Base-by-base conservation (phyloP, 768 basidiomycete species). In the Mycena epipterygia region DNA sequence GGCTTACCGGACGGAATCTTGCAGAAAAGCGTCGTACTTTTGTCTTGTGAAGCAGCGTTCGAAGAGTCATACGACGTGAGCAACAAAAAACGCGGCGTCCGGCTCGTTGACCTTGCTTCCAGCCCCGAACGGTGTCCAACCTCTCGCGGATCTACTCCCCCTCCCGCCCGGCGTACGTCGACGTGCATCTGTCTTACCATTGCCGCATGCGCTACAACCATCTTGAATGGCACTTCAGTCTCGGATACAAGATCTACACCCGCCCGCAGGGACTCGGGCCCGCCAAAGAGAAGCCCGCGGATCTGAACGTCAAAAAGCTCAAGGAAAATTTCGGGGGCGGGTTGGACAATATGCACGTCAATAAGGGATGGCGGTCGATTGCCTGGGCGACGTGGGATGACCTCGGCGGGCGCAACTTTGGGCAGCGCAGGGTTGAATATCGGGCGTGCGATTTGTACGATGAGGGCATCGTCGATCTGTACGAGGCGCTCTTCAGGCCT, bases 381-480 rank as follows among this genome's bases (percentile, higher is more conserved):
- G 55, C 64, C n/a, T 65, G 64, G 64, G 64, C 64, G 64, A 65
- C 64, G 19, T 64, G 63, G 63, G 63, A 55, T 42, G 42, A 64
- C 37, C 39, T 65, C n/a, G 64, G 53, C 5, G 44, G 64, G 5
- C 13, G 42, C 53, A 65, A 65, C 55, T 46, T 16, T 27, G 64
- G 53, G 21, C 64, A 57, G 30, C 64, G 64, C 55, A 46, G 64
- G 44, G 64, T 57, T 0, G 64, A 57, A 33, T 29, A 57, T 33
- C 64, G 44, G 19, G 25, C 55, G 16, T 65, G 55, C 44, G 64
- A 65, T 17, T 29, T 65, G n/a, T 65, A 65, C 44, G 64, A 65
- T 19, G 64, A 65, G 32, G 55, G 64, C 44, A 52, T 65, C 33
- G 25, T 57, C 11, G 55, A 65, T 49, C 17, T 57, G 25, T 46